Conservation (phyloP, 73 alveolate species). For the Paramecium biaurelia region DNA sequence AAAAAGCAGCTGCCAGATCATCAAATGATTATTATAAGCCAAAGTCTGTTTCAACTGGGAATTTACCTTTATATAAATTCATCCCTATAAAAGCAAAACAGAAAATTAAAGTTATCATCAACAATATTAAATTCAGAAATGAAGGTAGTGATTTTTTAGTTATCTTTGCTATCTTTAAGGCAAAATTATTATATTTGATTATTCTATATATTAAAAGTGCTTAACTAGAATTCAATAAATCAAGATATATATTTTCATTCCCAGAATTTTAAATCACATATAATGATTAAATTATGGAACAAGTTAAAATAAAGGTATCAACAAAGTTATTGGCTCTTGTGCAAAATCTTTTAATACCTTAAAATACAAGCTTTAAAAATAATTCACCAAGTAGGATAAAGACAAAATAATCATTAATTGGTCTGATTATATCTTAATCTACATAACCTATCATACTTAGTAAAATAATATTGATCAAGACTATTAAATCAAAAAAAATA, state of each 20-base stretch:
- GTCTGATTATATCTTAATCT: neutral
- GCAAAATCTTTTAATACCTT: neutral
- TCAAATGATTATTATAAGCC: neutral
- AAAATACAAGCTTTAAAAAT: neutral
- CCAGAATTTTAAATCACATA: neutral
- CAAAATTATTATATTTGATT: conserved; percentile 13
- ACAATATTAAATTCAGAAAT: neutral
- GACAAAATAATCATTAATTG: neutral
- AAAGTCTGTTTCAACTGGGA: neutral
- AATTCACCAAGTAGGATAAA: neutral
- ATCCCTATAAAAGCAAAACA: conserved; percentile 27
- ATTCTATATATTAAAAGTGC: neutral
- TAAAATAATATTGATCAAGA: neutral
- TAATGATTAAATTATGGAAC: neutral
- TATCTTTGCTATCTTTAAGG: neutral
- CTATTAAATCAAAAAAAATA: neutral
- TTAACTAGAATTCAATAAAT: neutral
- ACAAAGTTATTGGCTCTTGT: neutral
- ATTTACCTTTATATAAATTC: conserved; percentile 7
- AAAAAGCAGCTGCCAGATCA: neutral
- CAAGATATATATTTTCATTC: neutral
- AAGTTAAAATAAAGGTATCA: neutral
- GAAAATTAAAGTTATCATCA: neutral
- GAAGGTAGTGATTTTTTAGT: neutral
- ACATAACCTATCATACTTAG: neutral